These are phyloP conservation scores for Picocystis sp. DNA, from an alignment of 163 green algal genomes.

Conservation along the genomic window DNA sequence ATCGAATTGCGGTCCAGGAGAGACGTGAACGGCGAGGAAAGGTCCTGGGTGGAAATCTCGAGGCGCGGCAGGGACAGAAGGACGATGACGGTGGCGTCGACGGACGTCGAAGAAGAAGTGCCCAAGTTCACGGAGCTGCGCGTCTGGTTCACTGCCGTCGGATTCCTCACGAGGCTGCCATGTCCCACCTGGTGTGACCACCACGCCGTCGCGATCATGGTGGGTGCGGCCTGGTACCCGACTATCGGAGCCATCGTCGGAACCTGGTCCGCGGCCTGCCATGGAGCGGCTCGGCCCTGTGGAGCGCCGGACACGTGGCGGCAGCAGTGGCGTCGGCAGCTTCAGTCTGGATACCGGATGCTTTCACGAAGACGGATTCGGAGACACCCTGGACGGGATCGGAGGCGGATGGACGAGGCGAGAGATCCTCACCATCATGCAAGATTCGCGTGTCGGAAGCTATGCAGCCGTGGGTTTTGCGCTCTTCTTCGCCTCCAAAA, in stretches of 20 bases:
- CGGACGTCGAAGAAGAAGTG: conserved; percentile 16
- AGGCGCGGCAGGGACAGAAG: conserved; percentile 2
- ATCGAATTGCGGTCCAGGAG: too few relatives aligned
- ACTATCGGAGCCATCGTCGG: conserved; percentile 21
- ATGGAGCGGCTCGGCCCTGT: conserved; percentile 13
- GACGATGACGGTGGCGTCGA: conserved; percentile 21
- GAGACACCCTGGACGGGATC: conserved; percentile 32
- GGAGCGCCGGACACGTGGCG: conserved; percentile 8
- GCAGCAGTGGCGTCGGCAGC: conserved; percentile 17
- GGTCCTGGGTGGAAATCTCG: neutral
- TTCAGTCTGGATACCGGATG: conserved; percentile 34
- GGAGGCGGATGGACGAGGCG: conserved; percentile 28
- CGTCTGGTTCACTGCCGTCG: conserved; percentile 27
- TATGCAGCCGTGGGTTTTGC: conserved; percentile 16
- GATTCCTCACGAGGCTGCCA: conserved; percentile 32
- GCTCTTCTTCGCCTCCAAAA: conserved; percentile 13
- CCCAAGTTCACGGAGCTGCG: conserved; percentile 20
- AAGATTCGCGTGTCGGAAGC: conserved; percentile 31
- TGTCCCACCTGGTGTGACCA: conserved; percentile 26
- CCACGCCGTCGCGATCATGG: conserved; percentile 34
- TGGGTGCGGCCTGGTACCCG: conserved; percentile 21
- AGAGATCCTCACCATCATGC: conserved; percentile 44
- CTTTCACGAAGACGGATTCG: conserved; percentile 39
- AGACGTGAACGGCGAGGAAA: neutral
- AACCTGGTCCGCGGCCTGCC: conserved; percentile 18